Percentiles rank a stretch among this genome's conserved stretches.
Conservation (phyloP, 306 rosid species). For the Pyrus communis region DNA sequence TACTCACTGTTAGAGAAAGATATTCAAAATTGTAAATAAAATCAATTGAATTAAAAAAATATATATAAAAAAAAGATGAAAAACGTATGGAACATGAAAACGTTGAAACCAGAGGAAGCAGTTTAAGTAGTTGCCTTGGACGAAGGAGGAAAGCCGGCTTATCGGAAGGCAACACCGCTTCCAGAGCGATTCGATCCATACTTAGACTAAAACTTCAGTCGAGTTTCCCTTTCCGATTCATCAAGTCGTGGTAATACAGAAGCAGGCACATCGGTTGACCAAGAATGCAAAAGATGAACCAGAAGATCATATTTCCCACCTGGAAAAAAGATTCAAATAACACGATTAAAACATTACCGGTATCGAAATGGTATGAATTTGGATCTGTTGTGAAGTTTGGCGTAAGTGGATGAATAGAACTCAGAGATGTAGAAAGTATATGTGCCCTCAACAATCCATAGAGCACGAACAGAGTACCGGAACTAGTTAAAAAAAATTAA, state of each 20-base stretch:
- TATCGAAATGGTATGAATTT: not conserved
- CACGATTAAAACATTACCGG: not conserved
- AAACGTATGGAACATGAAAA: not conserved
- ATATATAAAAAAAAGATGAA: not conserved
- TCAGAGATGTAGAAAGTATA: not conserved
- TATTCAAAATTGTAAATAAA: slow-evolving; percentile 12
- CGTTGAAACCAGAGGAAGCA: not conserved
- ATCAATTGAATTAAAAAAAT: not conserved
- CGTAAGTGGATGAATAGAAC: not conserved
- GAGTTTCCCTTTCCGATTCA: slow-evolving; percentile 52
- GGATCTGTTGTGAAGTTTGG: not conserved
- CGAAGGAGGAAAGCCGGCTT: not conserved
- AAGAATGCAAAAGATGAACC: slow-evolving; percentile 82
- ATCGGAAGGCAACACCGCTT: slow-evolving; percentile 10
- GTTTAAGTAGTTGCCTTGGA: not conserved
- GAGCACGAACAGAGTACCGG: not conserved
- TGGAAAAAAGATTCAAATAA: slow-evolving; percentile 5
- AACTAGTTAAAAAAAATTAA: not conserved
- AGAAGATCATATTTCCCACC: slow-evolving; percentile 94
- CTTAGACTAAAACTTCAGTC: slow-evolving; percentile 20
- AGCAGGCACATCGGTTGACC: slow-evolving; percentile 98
- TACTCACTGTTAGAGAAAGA: slow-evolving; percentile 1
- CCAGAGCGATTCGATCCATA: not conserved
- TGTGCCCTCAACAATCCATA: not conserved
- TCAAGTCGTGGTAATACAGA: slow-evolving; percentile 84